phyloP scores from a whole-genome alignment of 164 flowering plant species.

The Stephania japonica region DNA sequence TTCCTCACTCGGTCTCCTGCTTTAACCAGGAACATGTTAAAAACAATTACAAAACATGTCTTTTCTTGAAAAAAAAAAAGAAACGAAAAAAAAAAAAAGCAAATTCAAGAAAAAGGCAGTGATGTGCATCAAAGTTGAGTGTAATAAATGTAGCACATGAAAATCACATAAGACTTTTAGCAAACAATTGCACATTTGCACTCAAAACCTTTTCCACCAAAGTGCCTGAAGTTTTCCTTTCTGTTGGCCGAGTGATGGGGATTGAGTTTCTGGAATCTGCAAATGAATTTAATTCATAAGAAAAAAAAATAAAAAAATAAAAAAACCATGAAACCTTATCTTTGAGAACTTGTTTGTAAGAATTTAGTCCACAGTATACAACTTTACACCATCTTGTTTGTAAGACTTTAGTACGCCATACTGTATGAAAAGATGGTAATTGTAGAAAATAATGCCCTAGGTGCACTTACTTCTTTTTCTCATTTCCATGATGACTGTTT shows the following conservation, averaged over 20 bases:
- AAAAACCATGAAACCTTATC: neutral
- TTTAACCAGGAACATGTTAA: constrained; percentile 6
- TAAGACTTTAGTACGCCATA: neutral
- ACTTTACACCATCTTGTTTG: neutral
- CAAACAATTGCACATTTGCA: neutral
- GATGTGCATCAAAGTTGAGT: neutral
- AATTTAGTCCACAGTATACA: neutral
- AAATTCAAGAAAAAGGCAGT: neutral
- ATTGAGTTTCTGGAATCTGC: constrained; percentile 19
- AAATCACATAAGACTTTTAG: neutral
- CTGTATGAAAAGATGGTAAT: neutral
- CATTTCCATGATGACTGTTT: constrained; percentile 12
- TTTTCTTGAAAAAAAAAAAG: too few relatives aligned
- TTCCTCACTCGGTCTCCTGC: constrained; percentile 18
- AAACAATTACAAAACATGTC: neutral
- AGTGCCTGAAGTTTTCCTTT: constrained; percentile 14
- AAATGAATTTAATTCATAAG: neutral
- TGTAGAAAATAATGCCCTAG: neutral
- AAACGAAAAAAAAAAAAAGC: too few relatives aligned
- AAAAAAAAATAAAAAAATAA: neutral
- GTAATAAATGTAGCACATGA: neutral
- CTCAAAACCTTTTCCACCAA: constrained; percentile 17
- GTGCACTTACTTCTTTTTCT: neutral
- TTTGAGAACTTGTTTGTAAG: neutral
- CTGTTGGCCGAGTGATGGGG: constrained; percentile 15